Evolutionary conservation across 139 green algal genomes (phyloP), one percentile per base, ranked within the genome.

Genomic region (Chlorella sp.): DNA sequence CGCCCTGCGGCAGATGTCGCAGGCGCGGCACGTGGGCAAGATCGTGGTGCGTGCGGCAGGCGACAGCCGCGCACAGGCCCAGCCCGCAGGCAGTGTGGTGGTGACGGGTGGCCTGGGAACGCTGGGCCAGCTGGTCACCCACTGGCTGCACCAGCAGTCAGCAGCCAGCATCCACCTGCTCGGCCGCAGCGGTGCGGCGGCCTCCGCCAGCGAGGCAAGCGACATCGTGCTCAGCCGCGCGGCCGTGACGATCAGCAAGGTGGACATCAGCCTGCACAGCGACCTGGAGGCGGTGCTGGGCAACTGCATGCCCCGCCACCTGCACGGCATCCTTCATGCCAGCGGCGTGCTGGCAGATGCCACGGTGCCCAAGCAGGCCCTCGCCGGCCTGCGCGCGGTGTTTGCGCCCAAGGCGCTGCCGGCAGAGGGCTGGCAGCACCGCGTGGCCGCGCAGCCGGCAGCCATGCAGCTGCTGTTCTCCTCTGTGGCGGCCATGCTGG

Each of bases 11-110:
- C 90, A 95, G 81, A 92, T 97, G 85, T 91, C 89, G 25, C 88
- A 93, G 77, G 91, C 92, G 0, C 77, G 85, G 0, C 91, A 96
- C 70, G 83, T 97, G 40, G 93, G 93, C 84, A 97, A 97, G 84
- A 82, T 97, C 27, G 88, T 97, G 23, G 86, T 75, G 25, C 53
- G 69, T 36, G 53, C 27, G 69, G 53, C 51, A 17, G 38, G 36
- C 19, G 53, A n/a, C 2, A 38, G 35, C 12, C 38, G 53, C 27
- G n/a, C 25, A 36, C 42, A 77, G 15, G 27, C 33, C 53, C 50
- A 7, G 31, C n/a, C 69, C 2, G 43, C 61, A 35, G 60, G 70
- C 14, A 51, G 45, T 14, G 69, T 77, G 35, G 3, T 87, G 3
- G 59, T 87, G 27, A 85, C 82, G 29, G 84, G 84, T 17, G 84